These are phyloP conservation scores for Fraxinus albicans DNA, from an alignment of 305 asterid genomes.

Conservation along the genomic window DNA sequence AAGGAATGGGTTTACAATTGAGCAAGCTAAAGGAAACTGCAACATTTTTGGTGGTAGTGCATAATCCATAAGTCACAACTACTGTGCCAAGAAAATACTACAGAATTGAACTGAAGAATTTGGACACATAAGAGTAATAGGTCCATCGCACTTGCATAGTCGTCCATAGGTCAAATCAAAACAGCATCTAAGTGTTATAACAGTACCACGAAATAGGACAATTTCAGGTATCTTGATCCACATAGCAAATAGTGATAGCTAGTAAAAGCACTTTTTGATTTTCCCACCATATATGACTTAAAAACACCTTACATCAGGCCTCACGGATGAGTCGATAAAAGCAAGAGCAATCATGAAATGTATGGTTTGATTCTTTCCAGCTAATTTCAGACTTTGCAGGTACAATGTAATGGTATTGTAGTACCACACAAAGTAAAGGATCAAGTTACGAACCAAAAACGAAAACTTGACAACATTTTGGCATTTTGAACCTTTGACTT, in stretches of 20 bases:
- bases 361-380: not conserved
- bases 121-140: not conserved
- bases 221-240: not conserved
- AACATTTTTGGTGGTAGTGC: not conserved
- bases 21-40: not conserved
- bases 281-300: not conserved
- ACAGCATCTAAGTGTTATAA: not conserved
- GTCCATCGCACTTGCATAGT: not conserved
- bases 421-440: not conserved
- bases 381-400: not conserved
- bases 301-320: not conserved
- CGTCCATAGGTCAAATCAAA: not conserved
- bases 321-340: not conserved
- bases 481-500: not conserved
- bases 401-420: not conserved
- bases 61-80: not conserved
- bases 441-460: not conserved
- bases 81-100: not conserved
- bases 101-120: not conserved
- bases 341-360: not conserved
- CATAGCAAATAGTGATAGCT: not conserved
- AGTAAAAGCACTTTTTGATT: not conserved
- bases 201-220: not conserved
- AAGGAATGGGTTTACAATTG: slow-evolving; percentile 12
- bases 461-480: not conserved